Percentiles rank a stretch among this genome's conserved stretches.
Evolutionary conservation across 2,329 filamentous ascomycete genomes (phyloP).

Genomic region (Sporothrix dimorphospora): DNA sequence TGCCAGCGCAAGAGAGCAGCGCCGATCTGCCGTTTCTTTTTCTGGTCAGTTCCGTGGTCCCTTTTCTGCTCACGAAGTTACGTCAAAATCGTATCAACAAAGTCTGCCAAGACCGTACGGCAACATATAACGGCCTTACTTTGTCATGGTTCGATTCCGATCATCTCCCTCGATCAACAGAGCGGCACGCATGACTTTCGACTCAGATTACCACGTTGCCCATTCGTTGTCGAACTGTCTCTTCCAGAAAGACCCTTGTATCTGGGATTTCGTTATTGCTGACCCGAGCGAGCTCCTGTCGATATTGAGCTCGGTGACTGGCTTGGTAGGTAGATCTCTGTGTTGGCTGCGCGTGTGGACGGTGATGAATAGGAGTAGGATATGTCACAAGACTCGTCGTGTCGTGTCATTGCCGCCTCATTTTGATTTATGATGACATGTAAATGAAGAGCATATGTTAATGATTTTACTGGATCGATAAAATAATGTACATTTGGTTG

Average conservation of each 20-base stretch:
- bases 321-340: neutral
- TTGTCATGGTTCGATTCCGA: neutral
- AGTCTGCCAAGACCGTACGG: constrained; percentile 3
- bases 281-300: neutral
- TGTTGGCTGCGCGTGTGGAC: neutral
- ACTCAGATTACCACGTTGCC: neutral
- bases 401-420: neutral
- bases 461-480: neutral
- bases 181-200: neutral
- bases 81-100: neutral
- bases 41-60: neutral
- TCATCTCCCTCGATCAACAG: neutral
- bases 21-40: constrained; percentile 24
- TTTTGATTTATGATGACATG: neutral
- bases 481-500: neutral
- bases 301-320: neutral
- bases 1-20: neutral
- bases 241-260: neutral
- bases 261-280: neutral
- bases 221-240: neutral
- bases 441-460: neutral
- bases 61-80: neutral
- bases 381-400: neutral
- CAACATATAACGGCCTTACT: neutral
- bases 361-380: neutral